These are phyloP conservation scores for Septoria petroselini DNA, from an alignment of 2,329 filamentous ascomycete genomes.

Conservation along the genomic window DNA sequence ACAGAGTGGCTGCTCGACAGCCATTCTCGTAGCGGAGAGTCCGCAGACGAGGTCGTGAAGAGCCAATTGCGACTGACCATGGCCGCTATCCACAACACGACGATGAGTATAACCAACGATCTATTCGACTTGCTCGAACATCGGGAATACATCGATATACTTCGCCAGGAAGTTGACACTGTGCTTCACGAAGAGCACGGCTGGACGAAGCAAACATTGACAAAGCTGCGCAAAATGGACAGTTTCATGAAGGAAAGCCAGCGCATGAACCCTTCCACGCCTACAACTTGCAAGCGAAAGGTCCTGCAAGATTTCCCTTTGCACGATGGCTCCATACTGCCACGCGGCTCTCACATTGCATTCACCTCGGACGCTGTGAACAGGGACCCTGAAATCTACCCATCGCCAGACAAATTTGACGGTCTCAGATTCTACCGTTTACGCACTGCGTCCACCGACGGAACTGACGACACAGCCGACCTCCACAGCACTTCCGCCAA, in stretches of 20 bases:
- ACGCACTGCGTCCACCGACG: background rate
- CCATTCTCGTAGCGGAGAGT: constrained; percentile 13
- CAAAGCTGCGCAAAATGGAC: constrained; percentile 18
- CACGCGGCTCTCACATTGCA: constrained; percentile 11
- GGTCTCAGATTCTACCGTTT: constrained; percentile 14
- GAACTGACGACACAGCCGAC: background rate
- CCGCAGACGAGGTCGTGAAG: constrained; percentile 13
- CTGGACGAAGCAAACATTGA: constrained; percentile 16
- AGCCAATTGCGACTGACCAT: constrained; percentile 18
- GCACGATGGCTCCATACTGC: constrained; percentile 11
- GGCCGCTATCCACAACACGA: constrained; percentile 22
- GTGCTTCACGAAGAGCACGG: constrained; percentile 13
- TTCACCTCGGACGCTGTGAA: constrained; percentile 17
- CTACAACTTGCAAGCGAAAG: constrained; percentile 16
- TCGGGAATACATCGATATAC: constrained; percentile 13
- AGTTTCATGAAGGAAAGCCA: constrained; percentile 21
- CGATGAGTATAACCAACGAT: constrained; percentile 17
- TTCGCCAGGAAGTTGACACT: constrained; percentile 12
- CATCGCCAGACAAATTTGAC: constrained; percentile 10
- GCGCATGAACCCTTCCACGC: constrained; percentile 18
- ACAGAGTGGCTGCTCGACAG: constrained; percentile 21
- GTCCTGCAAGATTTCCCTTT: constrained; percentile 10
- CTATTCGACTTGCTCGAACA: constrained; percentile 18
- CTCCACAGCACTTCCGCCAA: background rate
- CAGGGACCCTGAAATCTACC: constrained; percentile 12